Conservation (phyloP, 2,329 filamentous ascomycete species). For the Microascus cirrosus region DNA sequence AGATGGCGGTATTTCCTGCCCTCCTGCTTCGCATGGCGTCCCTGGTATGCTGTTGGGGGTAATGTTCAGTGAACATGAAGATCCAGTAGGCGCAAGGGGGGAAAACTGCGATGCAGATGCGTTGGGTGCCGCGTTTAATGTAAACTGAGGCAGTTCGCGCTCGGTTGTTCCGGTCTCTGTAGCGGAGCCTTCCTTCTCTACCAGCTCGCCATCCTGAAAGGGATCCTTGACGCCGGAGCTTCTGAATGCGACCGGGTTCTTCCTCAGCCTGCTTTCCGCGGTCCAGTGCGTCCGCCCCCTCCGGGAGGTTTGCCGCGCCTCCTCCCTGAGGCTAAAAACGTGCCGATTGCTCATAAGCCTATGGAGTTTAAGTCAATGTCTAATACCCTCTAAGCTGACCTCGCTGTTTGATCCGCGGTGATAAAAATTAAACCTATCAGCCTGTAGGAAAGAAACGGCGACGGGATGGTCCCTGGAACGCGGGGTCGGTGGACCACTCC, state of each 20-base stretch:
- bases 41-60: background rate
- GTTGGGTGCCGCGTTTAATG: background rate
- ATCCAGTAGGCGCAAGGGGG: background rate
- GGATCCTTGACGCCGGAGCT: slow-evolving; percentile 42
- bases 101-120: background rate
- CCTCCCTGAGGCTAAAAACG: slow-evolving; percentile 25
- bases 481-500: too few relatives aligned
- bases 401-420: background rate
- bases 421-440: background rate
- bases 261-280: slow-evolving; percentile 28
- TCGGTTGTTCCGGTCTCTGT: background rate
- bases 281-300: slow-evolving; percentile 23
- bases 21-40: background rate
- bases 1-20: background rate
- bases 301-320: slow-evolving; percentile 36
- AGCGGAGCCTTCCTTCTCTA: too few relatives aligned
- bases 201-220: slow-evolving; percentile 22
- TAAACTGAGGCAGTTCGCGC: background rate
- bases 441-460: background rate
- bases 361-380: background rate
- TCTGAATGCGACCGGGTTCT: slow-evolving; percentile 38
- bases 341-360: background rate
- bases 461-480: too few relatives aligned
- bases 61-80: background rate
- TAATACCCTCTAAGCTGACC: background rate